Conservation (phyloP, 306 rosid genomes). For the Corylus avellana region DNA sequence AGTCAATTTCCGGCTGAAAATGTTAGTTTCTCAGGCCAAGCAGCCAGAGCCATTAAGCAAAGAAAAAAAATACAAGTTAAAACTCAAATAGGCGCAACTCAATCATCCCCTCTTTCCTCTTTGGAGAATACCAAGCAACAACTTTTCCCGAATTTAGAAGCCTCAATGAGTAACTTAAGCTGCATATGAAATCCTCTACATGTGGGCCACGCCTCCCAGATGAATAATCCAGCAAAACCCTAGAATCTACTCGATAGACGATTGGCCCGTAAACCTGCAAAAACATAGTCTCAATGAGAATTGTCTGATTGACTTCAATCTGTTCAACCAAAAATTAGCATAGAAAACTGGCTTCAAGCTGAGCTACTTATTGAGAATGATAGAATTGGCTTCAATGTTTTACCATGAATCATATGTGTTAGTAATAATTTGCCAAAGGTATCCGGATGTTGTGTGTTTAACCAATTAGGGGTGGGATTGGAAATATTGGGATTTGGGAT, state of each 20-base stretch:
- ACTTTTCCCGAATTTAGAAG: constrained; percentile 68
- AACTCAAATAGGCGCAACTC: constrained; percentile 79
- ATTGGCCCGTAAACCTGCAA: constrained; percentile 77
- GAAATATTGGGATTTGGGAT: neutral
- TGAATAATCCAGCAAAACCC: constrained; percentile 49
- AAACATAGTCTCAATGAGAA: neutral
- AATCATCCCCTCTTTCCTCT: constrained; percentile 88
- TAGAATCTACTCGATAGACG: constrained; percentile 67
- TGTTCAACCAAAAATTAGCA: neutral
- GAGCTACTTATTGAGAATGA: neutral
- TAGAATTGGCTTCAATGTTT: neutral
- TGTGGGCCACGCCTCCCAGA: constrained; percentile 43
- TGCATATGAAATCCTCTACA: constrained; percentile 77
- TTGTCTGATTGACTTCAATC: neutral
- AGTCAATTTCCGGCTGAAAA: neutral
- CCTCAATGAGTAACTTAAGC: constrained; percentile 73
- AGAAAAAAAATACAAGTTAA: constrained; percentile 21
- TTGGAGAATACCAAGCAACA: constrained; percentile 91
- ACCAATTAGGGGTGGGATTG: neutral
- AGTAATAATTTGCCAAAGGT: neutral
- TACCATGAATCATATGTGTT: neutral
- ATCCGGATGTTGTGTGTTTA: neutral
- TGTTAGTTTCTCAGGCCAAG: neutral
- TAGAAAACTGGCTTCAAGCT: neutral
- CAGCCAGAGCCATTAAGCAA: neutral